phyloP scores from a whole-genome alignment of 129 eudicot genomes.

The Cynara cardunculus region DNA sequence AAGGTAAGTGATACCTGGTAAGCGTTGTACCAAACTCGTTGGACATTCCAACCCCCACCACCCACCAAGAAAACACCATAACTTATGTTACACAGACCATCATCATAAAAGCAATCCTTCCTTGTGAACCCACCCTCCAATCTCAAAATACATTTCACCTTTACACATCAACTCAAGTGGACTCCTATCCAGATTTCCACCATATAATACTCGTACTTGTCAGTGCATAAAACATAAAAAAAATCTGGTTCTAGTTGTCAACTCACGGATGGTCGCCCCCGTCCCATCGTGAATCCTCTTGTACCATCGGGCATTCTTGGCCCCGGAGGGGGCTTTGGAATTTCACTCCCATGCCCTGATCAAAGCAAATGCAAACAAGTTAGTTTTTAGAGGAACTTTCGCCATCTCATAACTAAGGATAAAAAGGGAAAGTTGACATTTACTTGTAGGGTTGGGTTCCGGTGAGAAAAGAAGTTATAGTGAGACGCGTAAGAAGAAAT shows the following conservation, averaged over 20 bases:
- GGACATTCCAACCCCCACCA: not conserved
- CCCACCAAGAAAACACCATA: conserved; percentile 6
- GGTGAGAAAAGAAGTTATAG: too few relatives aligned
- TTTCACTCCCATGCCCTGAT: conserved; percentile 61
- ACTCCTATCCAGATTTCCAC: conserved; percentile 5
- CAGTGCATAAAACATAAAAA: not conserved
- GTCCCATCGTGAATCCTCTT: conserved; percentile 89
- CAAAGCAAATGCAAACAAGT: not conserved
- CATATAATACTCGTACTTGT: not conserved
- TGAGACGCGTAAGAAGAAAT: too few relatives aligned
- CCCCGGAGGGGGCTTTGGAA: conserved; percentile 93
- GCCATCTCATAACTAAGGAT: not conserved
- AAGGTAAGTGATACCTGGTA: not conserved
- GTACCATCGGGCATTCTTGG: conserved; percentile 99
- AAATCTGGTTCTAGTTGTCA: conserved; percentile 17
- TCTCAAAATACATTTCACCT: conserved; percentile 3
- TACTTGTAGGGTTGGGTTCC: too few relatives aligned
- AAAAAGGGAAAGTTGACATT: not conserved
- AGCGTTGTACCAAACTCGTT: too few relatives aligned
- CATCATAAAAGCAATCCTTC: conserved; percentile 19
- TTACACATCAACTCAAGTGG: conserved; percentile 12
- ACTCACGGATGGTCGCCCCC: conserved; percentile 64
- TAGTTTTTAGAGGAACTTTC: not conserved
- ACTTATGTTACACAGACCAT: conserved; percentile 17
- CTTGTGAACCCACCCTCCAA: not conserved